Percentiles rank a stretch among this genome's conserved stretches.
These are phyloP conservation scores for Trametes hirsuta DNA, from an alignment of 1,284 basidiomycete species.

Conservation along the genomic window DNA sequence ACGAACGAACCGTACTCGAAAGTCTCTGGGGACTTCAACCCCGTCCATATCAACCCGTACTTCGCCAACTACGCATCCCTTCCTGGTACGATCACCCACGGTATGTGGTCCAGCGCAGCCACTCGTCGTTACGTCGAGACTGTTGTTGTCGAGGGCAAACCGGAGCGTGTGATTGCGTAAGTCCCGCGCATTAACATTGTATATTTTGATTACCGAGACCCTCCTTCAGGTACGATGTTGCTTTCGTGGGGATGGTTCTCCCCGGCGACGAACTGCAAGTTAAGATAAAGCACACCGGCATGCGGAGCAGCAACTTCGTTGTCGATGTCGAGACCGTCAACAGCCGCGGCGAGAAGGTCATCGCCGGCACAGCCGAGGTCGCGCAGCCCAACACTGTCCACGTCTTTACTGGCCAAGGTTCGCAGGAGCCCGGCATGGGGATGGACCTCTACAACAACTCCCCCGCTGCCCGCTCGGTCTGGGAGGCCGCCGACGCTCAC, in stretches of 20 bases:
- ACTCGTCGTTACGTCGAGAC: conserved; percentile 94
- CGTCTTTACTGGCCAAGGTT: conserved; percentile 98
- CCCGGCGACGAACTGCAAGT: conserved; percentile 90
- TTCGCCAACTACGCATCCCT: conserved; percentile 94
- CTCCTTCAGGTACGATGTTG: conserved; percentile 77
- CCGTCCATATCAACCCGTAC: conserved; percentile 99
- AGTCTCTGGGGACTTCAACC: conserved; percentile 96
- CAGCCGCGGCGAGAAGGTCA: conserved; percentile 85
- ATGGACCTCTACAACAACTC: conserved; percentile 97
- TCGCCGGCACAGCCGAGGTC: conserved; percentile 92
- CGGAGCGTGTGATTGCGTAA: conserved; percentile 86
- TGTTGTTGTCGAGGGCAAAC: conserved; percentile 91
- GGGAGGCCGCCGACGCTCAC: conserved; percentile 89
- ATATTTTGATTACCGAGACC: conserved; percentile 10
- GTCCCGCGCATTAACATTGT: conserved; percentile 34
- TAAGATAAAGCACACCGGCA: conserved; percentile 88
- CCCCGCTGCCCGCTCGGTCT: conserved; percentile 92
- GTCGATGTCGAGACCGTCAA: conserved; percentile 92
- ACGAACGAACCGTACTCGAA: conserved; percentile 96
- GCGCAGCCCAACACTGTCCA: conserved; percentile 93
- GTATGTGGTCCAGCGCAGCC: conserved; percentile 96
- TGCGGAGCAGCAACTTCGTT: conserved; percentile 92
- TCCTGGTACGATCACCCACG: conserved; percentile 97
- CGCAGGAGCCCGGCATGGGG: conserved; percentile 98
- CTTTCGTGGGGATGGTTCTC: conserved; percentile 97